Conservation (phyloP, 345 rosid species). For the Odontarrhena argentea region DNA sequence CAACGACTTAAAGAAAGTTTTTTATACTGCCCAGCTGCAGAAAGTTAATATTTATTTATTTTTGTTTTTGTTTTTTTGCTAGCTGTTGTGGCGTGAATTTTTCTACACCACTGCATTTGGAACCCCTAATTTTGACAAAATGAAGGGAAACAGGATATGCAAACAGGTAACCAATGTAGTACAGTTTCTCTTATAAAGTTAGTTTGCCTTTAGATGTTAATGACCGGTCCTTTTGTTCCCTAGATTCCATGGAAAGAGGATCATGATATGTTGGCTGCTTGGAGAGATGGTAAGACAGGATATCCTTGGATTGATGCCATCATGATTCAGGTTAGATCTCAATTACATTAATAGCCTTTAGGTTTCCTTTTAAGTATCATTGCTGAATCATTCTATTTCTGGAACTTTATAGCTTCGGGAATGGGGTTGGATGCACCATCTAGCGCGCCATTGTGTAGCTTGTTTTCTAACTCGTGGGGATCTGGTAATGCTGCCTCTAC, state of each 20-base stretch:
- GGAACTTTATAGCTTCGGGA: conserved; percentile 61
- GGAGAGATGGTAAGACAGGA: conserved; percentile 93
- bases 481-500: conserved; percentile 56
- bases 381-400: conserved; percentile 9
- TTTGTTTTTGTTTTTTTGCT: conserved; percentile 14
- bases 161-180: conserved; percentile 64
- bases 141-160: conserved; percentile 81
- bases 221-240: neutral
- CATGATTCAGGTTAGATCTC: conserved; percentile 81
- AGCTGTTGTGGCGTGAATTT: conserved; percentile 95
- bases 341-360: neutral
- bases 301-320: conserved; percentile 99
- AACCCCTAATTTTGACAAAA: conserved; percentile 84
- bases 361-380: conserved; percentile 10
- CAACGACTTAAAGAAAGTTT: conserved; percentile 8
- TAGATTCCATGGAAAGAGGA: conserved; percentile 94
- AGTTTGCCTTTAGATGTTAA: neutral
- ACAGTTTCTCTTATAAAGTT: conserved; percentile 15
- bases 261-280: conserved; percentile 68
- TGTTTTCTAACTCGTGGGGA: conserved; percentile 97
- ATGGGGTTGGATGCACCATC: conserved; percentile 99
- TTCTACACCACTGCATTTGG: conserved; percentile 86
- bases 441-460: conserved; percentile 88
- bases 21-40: conserved; percentile 12
- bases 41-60: conserved; percentile 25